Conservation (phyloP, 2,329 filamentous ascomycete genomes). For the Plenodomus lindquistii region DNA sequence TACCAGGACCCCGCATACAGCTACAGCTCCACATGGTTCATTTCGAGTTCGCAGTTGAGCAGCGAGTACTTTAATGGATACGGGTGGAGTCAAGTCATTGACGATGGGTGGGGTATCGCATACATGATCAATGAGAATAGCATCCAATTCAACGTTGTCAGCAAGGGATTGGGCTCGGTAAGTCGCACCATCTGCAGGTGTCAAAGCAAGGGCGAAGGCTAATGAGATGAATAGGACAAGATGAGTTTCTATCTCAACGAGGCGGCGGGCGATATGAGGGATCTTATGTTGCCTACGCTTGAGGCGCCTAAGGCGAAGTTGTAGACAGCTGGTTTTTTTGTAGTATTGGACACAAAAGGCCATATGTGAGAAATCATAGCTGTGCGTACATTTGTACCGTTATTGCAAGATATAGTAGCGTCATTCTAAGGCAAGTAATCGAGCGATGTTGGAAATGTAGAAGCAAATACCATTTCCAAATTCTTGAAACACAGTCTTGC, state of each 20-base stretch:
- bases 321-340: no score
- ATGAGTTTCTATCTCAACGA: constrained; percentile 98
- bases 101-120: constrained; percentile 93
- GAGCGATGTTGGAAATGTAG: no score
- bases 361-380: no score
- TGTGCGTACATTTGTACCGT: no score
- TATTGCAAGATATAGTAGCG: no score
- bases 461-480: no score
- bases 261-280: constrained; percentile 85
- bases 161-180: constrained; percentile 81
- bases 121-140: constrained; percentile 99
- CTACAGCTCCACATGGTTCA: constrained; percentile 87
- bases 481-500: no score
- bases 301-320: constrained; percentile 85
- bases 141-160: constrained; percentile 97
- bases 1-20: constrained; percentile 84
- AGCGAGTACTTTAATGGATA: constrained; percentile 99
- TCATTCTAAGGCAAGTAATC: no score
- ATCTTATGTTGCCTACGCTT: constrained; percentile 79
- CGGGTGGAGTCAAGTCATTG: constrained; percentile 97
- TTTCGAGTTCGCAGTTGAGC: constrained; percentile 86
- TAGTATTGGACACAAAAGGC: no score
- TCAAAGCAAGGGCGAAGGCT: constrained; percentile 5
- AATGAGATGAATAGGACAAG: constrained; percentile 58
- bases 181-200: constrained; percentile 11